phyloP scores from a whole-genome alignment of 306 rosid genomes.

The Pterocarpus macrocarpus region DNA sequence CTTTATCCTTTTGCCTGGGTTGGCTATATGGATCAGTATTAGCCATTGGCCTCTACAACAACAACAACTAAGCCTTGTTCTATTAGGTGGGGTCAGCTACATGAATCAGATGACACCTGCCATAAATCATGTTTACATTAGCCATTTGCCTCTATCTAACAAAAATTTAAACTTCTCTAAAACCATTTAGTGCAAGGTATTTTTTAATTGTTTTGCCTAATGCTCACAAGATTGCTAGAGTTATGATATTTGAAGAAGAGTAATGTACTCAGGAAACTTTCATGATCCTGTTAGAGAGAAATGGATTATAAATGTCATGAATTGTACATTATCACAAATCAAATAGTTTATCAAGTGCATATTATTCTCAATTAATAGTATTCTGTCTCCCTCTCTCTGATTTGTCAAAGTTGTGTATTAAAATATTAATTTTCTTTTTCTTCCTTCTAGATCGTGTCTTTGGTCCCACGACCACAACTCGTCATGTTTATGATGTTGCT shows the following conservation, averaged over 20 bases:
- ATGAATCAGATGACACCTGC: too few species aligned
- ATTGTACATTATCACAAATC: constrained; percentile 24
- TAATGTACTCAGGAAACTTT: constrained; percentile 13
- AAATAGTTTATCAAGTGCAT: constrained; percentile 5
- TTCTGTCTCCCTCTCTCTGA: constrained; percentile 24
- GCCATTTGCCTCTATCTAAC: background rate
- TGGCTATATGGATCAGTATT: constrained; percentile 21
- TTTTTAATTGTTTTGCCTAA: constrained; percentile 13
- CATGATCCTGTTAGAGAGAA: constrained; percentile 27
- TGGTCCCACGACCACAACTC: constrained; percentile 98
- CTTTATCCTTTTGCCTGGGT: background rate
- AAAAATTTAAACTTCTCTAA: constrained; percentile 18
- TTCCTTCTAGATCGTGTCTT: constrained; percentile 83
- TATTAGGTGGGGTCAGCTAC: too few species aligned
- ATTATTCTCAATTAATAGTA: constrained; percentile 6
- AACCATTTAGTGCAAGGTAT: constrained; percentile 20
- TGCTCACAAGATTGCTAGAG: background rate
- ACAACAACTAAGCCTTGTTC: too few species aligned
- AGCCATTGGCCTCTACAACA: background rate
- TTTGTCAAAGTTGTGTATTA: constrained; percentile 28
- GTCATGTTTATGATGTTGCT: constrained; percentile 97
- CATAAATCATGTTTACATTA: too few species aligned
- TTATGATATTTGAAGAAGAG: constrained; percentile 26
- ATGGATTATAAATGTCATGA: constrained; percentile 5
- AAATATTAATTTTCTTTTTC: constrained; percentile 36